Base-by-base conservation (phyloP, 2,329 filamentous ascomycete species). In the Beauveria medogensis region DNA sequence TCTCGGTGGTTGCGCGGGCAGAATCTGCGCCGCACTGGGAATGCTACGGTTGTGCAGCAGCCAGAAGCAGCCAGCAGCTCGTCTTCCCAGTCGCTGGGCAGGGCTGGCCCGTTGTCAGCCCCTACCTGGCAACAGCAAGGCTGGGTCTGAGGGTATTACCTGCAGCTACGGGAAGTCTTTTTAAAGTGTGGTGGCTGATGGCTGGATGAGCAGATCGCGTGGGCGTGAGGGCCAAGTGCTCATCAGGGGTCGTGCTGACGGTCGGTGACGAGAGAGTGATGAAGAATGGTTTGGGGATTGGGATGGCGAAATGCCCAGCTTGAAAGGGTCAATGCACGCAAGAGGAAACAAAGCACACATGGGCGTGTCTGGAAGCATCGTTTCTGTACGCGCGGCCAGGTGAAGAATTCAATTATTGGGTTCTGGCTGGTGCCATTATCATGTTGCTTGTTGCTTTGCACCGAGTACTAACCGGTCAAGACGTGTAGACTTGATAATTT, bases 131-230 rank as follows among this genome's bases (percentile, higher is more conserved):
- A 12, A 24, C 14, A 14, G 30, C 12, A 34, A 34, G 30, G 30
- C 30, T 34, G 30, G 30, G 10, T 12, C 10, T 12, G 30, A 52
- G 47, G 24, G 37, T 20, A 46, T 52, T 53, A 34, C 37, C 26
- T 59, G 56, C 47, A 59, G 48, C 56, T n/a, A 44, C 56, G 40
- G 56, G 40, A 26, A 50, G 37, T 44, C 53, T 53, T 46, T 22
- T 14, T 56, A 41, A 40, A 28, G 57, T 30, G 18, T 41, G 48
- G 34, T 53, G 57, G 57, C 48, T 40, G 30, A 20, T 20, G 24
- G 20, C 24, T 18, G 34, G 34, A 40, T 34, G 12, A 34, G 30
- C 47, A 59, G 56, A 59, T 52, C 54, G 54, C 43, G 48, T 14
- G 48, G 48, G 46, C 26, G 8, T 41, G 40, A 20, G 30, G 47